These are phyloP conservation scores for Hyphodiscus hymeniophilus DNA, from an alignment of 495 filamentous ascomycete species.

Conservation along the genomic window DNA sequence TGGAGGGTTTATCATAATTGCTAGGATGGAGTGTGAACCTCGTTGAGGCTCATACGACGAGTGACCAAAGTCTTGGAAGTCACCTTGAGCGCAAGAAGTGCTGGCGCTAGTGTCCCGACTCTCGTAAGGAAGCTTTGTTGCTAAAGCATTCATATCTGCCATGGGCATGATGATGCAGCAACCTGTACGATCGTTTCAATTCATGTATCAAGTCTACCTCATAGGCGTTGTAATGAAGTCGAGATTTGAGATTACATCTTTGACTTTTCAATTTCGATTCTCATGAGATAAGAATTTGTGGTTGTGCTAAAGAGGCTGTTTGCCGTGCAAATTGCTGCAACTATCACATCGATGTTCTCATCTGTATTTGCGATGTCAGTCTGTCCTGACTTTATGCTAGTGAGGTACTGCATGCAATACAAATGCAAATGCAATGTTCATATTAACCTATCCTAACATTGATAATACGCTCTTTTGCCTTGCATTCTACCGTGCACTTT, in stretches of 20 bases:
- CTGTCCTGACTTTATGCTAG: no score
- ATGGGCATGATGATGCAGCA: background rate
- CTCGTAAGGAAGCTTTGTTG: background rate
- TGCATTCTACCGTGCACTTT: no score
- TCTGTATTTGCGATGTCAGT: no score
- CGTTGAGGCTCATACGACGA: background rate
- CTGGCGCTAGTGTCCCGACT: background rate
- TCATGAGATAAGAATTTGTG: no score
- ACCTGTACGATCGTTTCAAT: constrained; percentile 10
- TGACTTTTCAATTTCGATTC: background rate
- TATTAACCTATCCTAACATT: no score
- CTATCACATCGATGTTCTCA: no score
- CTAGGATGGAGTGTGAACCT: background rate
- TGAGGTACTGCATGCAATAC: no score
- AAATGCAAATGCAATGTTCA: no score
- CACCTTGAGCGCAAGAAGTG: background rate
- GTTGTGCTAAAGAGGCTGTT: no score
- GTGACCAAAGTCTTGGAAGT: background rate
- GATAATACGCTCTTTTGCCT: no score
- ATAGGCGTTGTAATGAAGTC: constrained; percentile 9
- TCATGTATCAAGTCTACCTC: constrained; percentile 14
- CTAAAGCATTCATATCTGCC: background rate
- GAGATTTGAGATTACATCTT: background rate
- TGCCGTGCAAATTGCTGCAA: no score
- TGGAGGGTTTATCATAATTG: background rate